Evolutionary conservation across 1,284 basidiomycete genomes (phyloP).

Genomic region (Cryptococcus hybrid): DNA sequence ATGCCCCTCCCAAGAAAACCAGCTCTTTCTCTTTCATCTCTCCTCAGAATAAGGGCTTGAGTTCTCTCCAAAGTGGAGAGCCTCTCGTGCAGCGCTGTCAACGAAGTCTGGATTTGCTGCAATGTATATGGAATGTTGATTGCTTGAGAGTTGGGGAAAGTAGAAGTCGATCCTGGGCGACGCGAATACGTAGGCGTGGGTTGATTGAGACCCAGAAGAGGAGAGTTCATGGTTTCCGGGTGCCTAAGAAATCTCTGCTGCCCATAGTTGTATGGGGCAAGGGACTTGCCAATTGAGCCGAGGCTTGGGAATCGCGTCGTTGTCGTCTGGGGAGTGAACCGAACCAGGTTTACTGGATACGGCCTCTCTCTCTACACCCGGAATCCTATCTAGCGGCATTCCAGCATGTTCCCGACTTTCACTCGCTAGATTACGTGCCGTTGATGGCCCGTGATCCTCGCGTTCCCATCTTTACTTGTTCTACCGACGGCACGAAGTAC

Average conservation of each 20-base stretch:
- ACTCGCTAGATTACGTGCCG: too few relatives aligned
- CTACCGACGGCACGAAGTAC: neutral
- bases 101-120: conserved; percentile 65
- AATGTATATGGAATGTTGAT: conserved; percentile 38
- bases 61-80: conserved; percentile 67
- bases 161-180: conserved; percentile 46
- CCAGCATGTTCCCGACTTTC: too few relatives aligned
- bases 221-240: conserved; percentile 21
- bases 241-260: conserved; percentile 5
- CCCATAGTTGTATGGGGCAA: too few relatives aligned
- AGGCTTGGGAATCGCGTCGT: neutral
- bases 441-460: neutral
- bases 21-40: conserved; percentile 27
- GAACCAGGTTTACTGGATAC: conserved; percentile 10
- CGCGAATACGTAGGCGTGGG: conserved; percentile 32
- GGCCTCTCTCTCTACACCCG: conserved; percentile 20
- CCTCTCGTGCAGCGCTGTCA: conserved; percentile 86
- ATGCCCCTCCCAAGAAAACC: conserved; percentile 26
- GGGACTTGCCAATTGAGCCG: neutral
- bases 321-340: conserved; percentile 24
- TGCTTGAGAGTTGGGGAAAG: conserved; percentile 25
- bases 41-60: conserved; percentile 37
- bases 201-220: conserved; percentile 19
- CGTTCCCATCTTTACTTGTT: neutral
- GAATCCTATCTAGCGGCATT: conserved; percentile 2